Percentiles rank a stretch among this genome's conserved stretches.
These are phyloP conservation scores for Quillaja saponaria DNA, from an alignment of 306 rosid genomes.

Conservation along the genomic window DNA sequence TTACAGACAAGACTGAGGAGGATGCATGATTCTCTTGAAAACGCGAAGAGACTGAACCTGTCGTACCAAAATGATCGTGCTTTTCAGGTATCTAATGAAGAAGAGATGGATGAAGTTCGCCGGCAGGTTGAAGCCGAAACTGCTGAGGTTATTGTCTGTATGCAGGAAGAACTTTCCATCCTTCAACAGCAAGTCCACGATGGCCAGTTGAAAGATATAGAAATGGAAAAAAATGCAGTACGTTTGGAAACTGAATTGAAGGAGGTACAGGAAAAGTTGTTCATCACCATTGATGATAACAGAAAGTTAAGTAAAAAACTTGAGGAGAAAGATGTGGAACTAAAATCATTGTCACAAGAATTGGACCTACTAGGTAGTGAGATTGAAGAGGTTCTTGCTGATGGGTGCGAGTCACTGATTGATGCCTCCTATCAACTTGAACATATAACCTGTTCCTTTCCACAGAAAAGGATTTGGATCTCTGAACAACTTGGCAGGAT, in stretches of 20 bases:
- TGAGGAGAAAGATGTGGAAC: slow-evolving; percentile 52
- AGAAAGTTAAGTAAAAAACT: slow-evolving; percentile 53
- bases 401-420: slow-evolving; percentile 65
- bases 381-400: slow-evolving; percentile 75
- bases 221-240: slow-evolving; percentile 55
- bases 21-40: slow-evolving; percentile 91
- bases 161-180: slow-evolving; percentile 87
- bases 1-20: slow-evolving; percentile 61
- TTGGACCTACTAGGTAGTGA: slow-evolving; percentile 70
- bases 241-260: slow-evolving; percentile 63
- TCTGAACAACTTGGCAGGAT: slow-evolving; percentile 78
- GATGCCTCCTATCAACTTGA: slow-evolving; percentile 70
- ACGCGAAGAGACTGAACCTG: slow-evolving; percentile 76
- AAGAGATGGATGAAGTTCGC: slow-evolving; percentile 82
- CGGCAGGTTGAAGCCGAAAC: slow-evolving; percentile 93
- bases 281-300: slow-evolving; percentile 45
- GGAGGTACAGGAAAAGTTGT: slow-evolving; percentile 53
- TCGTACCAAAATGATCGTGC: slow-evolving; percentile 77
- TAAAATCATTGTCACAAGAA: slow-evolving; percentile 59
- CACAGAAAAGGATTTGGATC: slow-evolving; percentile 89
- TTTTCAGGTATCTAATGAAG: slow-evolving; percentile 71
- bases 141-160: slow-evolving; percentile 84
- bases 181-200: slow-evolving; percentile 77
- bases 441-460: slow-evolving; percentile 64
- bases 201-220: slow-evolving; percentile 62